Evolutionary conservation across 73 alveolate species (phyloP), one percentile per base, ranked within the genome.

Genomic region (Tetrahymena borealis): DNA sequence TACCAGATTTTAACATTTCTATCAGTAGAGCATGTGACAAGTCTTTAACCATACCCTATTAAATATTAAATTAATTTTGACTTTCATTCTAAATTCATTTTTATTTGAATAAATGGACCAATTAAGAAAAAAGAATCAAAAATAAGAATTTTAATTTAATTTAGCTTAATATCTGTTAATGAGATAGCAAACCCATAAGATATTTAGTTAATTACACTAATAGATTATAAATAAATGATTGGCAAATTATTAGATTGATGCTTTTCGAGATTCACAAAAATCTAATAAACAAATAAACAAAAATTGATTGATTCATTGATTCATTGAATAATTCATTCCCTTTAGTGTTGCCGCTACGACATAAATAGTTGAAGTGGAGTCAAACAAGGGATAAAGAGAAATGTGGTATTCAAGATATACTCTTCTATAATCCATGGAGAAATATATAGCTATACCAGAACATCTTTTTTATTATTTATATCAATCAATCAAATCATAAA

Each of bases 21-120:
- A 79, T 95, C 97, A 2, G 94, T 38, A 0, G 94, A 78, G 92
- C 97, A 95, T 12, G 97, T 95, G 0, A 94, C 97, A 13, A 95
- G 37, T 7, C 97, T 78, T 39, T 95, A 90, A 39, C 97, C 97
- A 78, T 93, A 95, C 85, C 85, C 85, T 60, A 2, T 43, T 6
- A 1, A 39, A 39, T 9, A 12, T 39, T 39, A 39, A 39, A n/a
- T n/a, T n/a, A n/a, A n/a, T n/a, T n/a, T n/a, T n/a, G n/a, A n/a
- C n/a, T n/a, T n/a, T n/a, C n/a, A n/a, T n/a, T n/a, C n/a, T n/a
- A n/a, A n/a, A n/a, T n/a, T n/a, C n/a, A n/a, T n/a, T n/a, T n/a
- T n/a, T n/a, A n/a, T n/a, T n/a, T n/a, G n/a, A n/a, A n/a, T n/a
- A n/a, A n/a, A n/a, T n/a, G n/a, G n/a, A n/a, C n/a, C n/a, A n/a